phyloP scores from a whole-genome alignment of 1,139 yeast genomes.

The Meyerozyma elateridarum region DNA sequence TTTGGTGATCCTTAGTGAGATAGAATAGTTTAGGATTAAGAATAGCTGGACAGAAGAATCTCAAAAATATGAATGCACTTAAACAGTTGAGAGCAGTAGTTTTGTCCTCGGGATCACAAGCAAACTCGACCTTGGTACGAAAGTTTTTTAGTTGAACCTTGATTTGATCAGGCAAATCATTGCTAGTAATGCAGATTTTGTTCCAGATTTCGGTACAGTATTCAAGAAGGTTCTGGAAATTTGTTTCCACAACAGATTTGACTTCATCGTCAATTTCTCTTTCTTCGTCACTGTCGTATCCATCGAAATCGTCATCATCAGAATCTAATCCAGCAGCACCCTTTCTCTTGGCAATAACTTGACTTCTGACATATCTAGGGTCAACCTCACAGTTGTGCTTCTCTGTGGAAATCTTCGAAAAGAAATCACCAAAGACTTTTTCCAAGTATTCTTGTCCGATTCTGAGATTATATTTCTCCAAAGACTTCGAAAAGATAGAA shows the following conservation, averaged over 20 bases:
- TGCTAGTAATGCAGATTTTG: conserved; percentile 62
- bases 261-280: conserved; percentile 24
- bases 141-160: conserved; percentile 56
- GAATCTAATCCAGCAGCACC: conserved; percentile 21
- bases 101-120: conserved; percentile 55
- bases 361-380: conserved; percentile 47
- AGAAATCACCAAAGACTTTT: conserved; percentile 65
- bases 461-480: conserved; percentile 72
- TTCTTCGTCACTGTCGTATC: conserved; percentile 30
- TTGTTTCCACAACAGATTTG: conserved; percentile 37
- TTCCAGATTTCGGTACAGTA: conserved; percentile 70
- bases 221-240: conserved; percentile 47
- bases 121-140: conserved; percentile 55
- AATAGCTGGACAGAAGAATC: conserved; percentile 90
- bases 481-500: conserved; percentile 71
- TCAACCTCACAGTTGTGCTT: conserved; percentile 71
- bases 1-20: conserved; percentile 65
- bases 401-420: conserved; percentile 48
- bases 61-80: conserved; percentile 75
- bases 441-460: conserved; percentile 78
- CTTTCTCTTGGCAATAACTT: conserved; percentile 31
- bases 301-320: conserved; percentile 19
- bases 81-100: conserved; percentile 63
- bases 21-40: conserved; percentile 83
- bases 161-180: conserved; percentile 71